Evolutionary conservation across 1,139 yeast species (phyloP), one percentile per base, ranked within the genome.

Genomic region (Yamadazyma songkhlaensis): DNA sequence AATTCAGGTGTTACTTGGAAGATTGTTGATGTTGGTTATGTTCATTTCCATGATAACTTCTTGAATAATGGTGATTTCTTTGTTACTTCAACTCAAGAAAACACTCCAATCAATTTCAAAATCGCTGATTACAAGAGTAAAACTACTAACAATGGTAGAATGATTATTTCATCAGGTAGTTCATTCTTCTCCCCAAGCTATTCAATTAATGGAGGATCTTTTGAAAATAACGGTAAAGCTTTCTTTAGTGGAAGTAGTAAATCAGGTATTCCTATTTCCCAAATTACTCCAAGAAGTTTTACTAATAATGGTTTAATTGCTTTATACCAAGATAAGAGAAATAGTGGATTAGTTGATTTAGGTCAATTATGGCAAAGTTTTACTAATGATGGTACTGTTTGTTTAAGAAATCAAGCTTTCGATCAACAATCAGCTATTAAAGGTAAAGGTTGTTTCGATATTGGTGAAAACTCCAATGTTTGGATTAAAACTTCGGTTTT

Each of bases 231-330:
- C 22, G 53, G 53, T 32, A 44, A 45, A 24, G 26, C 44, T n/a
- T 46, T 45, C 28, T 38, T 47, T 26, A 33, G 20, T 20, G 48
- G 48, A 6, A 9, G 29, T 20, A 47, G 48, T 25, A 36, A 32
- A 31, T 25, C 40, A 25, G 49, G 49, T 17, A 25, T 43, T 7
- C 48, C 49, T 3, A 36, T 48, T 13, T 44, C 52, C 39, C 30
- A 52, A 21, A 53, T 60, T 15, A 43, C 57, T 15, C 44, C 61
- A 2, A 30, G 38, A 5, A 31, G 35, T n/a, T 62, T 58, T 38
- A 39, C 39, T 2, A 62, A 62, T 41, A 42, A 42, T 17, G 67
- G 65, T 29, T 42, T 53, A 24, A 43, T 62, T 22, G 45, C 44
- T n/a, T 52, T 61, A 36, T 45, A 41, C 29, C 59, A 55, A 38